Percentiles rank a stretch among this genome's conserved stretches.
Evolutionary conservation across 345 rosid genomes (phyloP).

Genomic region (Microcos paniculata): DNA sequence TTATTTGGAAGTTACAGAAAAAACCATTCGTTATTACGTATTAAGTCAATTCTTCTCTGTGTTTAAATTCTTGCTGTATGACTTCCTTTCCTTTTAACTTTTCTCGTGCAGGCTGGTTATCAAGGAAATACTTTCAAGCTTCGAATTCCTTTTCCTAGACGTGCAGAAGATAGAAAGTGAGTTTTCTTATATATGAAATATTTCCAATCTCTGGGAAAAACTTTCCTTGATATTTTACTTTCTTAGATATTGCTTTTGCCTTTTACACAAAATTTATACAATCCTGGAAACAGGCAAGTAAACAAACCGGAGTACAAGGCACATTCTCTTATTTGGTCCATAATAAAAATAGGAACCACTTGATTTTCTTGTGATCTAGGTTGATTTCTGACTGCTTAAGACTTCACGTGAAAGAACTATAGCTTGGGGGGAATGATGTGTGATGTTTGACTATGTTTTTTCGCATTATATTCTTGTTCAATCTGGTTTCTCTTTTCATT

Average conservation of each 20-base stretch:
- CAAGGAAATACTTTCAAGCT: slow-evolving; percentile 74
- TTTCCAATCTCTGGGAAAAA: neutral
- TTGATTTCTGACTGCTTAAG: neutral
- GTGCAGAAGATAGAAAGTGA: slow-evolving; percentile 81
- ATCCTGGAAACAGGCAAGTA: neutral
- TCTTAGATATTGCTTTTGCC: neutral
- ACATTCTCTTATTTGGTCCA: neutral
- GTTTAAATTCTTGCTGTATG: neutral
- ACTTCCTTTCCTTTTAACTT: neutral
- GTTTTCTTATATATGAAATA: slow-evolving; percentile 3
- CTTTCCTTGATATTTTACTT: neutral
- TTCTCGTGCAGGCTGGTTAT: slow-evolving; percentile 54
- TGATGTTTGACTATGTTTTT: neutral
- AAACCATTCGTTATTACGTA: neutral
- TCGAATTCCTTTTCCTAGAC: slow-evolving; percentile 81
- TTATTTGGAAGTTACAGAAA: neutral
- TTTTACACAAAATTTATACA: neutral
- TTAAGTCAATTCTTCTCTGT: neutral
- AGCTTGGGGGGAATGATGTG: neutral
- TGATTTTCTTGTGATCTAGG: neutral
- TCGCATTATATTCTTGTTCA: neutral
- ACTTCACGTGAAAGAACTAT: neutral
- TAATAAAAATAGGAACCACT: neutral
- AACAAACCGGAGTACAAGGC: neutral
- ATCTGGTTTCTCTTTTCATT: neutral